Evolutionary conservation across 306 rosid genomes (phyloP), one percentile per base, ranked within the genome.

Genomic region (Cucumis melo): DNA sequence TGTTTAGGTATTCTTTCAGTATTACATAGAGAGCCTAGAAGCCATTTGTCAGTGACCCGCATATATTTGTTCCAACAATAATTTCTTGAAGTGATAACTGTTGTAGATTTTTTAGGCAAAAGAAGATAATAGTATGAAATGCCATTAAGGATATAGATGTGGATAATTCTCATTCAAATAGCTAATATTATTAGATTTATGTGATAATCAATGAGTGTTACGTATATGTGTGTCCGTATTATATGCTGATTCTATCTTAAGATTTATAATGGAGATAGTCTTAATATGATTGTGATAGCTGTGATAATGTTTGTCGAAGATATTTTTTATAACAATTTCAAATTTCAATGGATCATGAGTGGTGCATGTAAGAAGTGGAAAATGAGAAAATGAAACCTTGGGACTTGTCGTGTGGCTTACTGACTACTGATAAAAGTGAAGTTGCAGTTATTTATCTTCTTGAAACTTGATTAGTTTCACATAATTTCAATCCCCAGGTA

Each of bases 151-250:
- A 51, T 24, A 41, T 42, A 67, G 24, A 44, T 6, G 56, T 14
- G 54, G 50, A 44, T 44, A 68, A 44, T 68, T 68, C 74, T 68
- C 38, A 68, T 8, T 50, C 24, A 16, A 29, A 50, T 42, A 48
- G 15, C 62, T 2, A 73, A 17, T 21, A 27, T 73, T 14, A 29
- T 73, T 73, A 29, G 12, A 17, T 27, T 29, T 51, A 42, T 51
- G 60, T 62, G 51, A 36, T 57, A 34, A 38, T 74, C 48, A 41
- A 21, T 39, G 82, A 58, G 21, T 86, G 19, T 60, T 68, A 57
- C 73, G 64, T 60, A 66, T 32, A 56, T 41, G 9, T 83, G 64
- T 46, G 73, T 78, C 57, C 65, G 38, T 75, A 77, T 80, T 41
- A 74, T 55, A 34, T 55, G 51, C 23, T 53, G 64, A 54, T 17